Evolutionary conservation across 164 flowering plant genomes (phyloP).

Genomic region (Euptelea pleiosperma): DNA sequence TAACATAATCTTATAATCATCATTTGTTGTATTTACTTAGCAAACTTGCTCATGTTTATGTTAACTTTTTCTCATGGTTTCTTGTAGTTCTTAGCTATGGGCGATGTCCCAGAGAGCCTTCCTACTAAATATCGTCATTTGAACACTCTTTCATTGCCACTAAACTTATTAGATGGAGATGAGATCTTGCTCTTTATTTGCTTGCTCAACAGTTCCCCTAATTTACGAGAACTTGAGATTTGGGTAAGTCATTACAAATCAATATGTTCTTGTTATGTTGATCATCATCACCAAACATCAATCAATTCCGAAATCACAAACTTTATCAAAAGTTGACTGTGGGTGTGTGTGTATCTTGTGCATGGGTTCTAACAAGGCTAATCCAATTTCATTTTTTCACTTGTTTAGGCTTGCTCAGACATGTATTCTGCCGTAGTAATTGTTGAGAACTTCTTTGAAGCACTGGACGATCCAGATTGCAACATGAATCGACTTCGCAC

Average conservation of each 20-base stretch:
- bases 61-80: too few species aligned
- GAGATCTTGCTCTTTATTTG: conserved; percentile 56
- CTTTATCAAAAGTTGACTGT: background rate
- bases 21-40: too few species aligned
- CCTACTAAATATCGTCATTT: conserved; percentile 34
- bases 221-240: conserved; percentile 44
- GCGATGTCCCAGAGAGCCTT: conserved; percentile 28
- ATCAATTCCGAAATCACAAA: too few species aligned
- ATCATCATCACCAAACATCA: too few species aligned
- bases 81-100: conserved; percentile 58
- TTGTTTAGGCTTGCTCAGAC: conserved; percentile 30
- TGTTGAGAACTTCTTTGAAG: conserved; percentile 44
- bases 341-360: too few species aligned
- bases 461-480: conserved; percentile 27
- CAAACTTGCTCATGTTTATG: too few species aligned
- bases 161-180: conserved; percentile 62
- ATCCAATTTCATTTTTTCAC: background rate
- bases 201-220: conserved; percentile 49
- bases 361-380: too few species aligned
- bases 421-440: conserved; percentile 24
- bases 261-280: too few species aligned
- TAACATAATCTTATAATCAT: conserved; percentile 16
- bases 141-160: conserved; percentile 46
- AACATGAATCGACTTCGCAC: conserved; percentile 29
- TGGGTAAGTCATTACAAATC: conserved; percentile 41